A percentile compares a stretch with the other conserved stretches of the same genome.
phyloP scores from a whole-genome alignment of 2,329 filamentous ascomycete genomes.

The Dactylellina leptospora region DNA sequence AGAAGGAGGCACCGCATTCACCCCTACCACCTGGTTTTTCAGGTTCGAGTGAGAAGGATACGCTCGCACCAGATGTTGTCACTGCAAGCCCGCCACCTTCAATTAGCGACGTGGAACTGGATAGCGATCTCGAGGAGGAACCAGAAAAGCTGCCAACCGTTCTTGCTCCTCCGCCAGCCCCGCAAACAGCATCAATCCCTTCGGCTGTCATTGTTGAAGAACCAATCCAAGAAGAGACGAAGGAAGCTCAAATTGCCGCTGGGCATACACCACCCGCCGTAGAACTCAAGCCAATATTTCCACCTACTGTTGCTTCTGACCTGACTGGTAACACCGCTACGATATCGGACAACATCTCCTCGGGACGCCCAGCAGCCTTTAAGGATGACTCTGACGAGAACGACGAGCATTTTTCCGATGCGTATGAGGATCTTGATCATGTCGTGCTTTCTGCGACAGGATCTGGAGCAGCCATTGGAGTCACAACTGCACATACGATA shows the following conservation, averaged over 20 bases:
- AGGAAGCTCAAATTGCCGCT: slow-evolving; percentile 26
- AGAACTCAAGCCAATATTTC: slow-evolving; percentile 44
- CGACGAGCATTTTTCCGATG: slow-evolving; percentile 49
- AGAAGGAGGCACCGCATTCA: slow-evolving; percentile 3
- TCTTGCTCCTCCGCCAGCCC: slow-evolving; percentile 13
- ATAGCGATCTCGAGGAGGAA: slow-evolving; percentile 23
- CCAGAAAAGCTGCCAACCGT: background rate
- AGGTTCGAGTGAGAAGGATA: slow-evolving; percentile 1
- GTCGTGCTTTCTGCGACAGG: slow-evolving; percentile 44
- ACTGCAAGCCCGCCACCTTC: slow-evolving; percentile 43
- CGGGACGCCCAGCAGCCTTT: slow-evolving; percentile 30
- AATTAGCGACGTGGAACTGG: slow-evolving; percentile 38
- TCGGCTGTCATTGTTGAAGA: background rate
- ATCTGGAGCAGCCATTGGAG: slow-evolving; percentile 34
- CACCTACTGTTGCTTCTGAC: slow-evolving; percentile 20
- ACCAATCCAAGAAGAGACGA: slow-evolving; percentile 16
- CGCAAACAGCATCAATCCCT: background rate
- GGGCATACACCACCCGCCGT: slow-evolving; percentile 41
- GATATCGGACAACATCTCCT: slow-evolving; percentile 33
- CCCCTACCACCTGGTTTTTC: background rate
- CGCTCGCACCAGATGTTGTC: slow-evolving; percentile 39
- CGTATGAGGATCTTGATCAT: slow-evolving; percentile 47
- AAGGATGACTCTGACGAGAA: slow-evolving; percentile 42
- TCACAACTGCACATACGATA: slow-evolving; percentile 24
- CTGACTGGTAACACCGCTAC: slow-evolving; percentile 20